These are phyloP conservation scores for Phaeosphaeria sp. DNA, from an alignment of 2,329 filamentous ascomycete species.

Conservation along the genomic window DNA sequence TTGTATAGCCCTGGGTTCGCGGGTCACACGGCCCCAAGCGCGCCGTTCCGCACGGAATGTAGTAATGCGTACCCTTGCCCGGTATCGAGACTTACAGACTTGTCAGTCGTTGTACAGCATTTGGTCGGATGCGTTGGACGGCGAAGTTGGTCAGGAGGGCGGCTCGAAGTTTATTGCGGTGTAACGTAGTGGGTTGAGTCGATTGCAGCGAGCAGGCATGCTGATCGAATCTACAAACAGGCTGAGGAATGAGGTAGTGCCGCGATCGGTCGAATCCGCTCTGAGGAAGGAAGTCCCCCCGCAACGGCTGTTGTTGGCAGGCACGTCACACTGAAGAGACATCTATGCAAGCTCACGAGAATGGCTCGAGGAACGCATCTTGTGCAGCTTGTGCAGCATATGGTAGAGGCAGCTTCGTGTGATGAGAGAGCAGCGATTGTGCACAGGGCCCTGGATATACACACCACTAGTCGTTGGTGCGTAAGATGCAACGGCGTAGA, in stretches of 20 bases:
- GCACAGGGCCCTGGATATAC: background rate
- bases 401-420: no score
- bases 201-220: background rate
- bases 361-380: no score
- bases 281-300: background rate
- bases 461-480: background rate
- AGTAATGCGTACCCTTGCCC: constrained; percentile 10
- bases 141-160: constrained; percentile 22
- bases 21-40: constrained; percentile 24
- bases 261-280: background rate
- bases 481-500: background rate
- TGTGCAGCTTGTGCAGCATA: no score
- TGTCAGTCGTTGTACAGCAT: constrained; percentile 37
- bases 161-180: constrained; percentile 26
- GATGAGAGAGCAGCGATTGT: no score
- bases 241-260: background rate
- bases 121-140: constrained; percentile 15
- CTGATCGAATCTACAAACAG: background rate
- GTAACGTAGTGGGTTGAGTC: constrained; percentile 21
- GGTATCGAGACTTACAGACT: constrained; percentile 10
- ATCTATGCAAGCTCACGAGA: no score
- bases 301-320: background rate
- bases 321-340: no score
- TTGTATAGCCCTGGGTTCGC: background rate
- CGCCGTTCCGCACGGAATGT: constrained; percentile 23